Base-by-base conservation (phyloP, 2,329 filamentous ascomycete species). In the Cladosporium cucumerinum region DNA sequence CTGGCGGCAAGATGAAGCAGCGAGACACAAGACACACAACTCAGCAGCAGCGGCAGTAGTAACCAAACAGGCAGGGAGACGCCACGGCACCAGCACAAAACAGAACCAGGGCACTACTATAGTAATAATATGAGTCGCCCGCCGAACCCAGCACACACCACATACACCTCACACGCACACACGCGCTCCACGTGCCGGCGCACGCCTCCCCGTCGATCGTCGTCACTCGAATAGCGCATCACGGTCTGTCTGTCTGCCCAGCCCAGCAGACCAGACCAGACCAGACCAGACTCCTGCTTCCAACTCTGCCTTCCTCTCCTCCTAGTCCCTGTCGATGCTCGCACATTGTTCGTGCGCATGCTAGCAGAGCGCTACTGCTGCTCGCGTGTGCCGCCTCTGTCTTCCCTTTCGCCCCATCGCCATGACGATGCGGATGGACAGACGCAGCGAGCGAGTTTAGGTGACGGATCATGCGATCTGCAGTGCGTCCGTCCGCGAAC, bases 381-480 rank as follows among this genome's bases (percentile, higher is more conserved):
- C 25, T 28, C 30, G 46, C 32, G 59, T 43, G 30, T 43, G 30
- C 58, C 48, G 30, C 30, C 2, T 12, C 25, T 48, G 8, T 51
- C 18, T 23, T 36, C n/a, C 48, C 59, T 14, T 61, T 54, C 59
- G 59, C 48, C 59, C 59, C 54, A 61, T 54, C 59, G 59, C 59
- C 59, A 61, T 61, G 48, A 61, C 59, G 59, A 61, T 54, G n/a
- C n/a, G 51, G n/a, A 36, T 7, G 32, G 55, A 36, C 21, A n/a
- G 21, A 36, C 30, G 28, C 48, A 25, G 10, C 23, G 21, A 51
- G 48, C 48, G 16, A 51, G 8, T 46, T 46, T n/a, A 46, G 39
- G 48, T 51, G 48, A 51, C 16, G 48, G 48, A 25, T 16, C 26
- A n/a, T 52, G 49, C 34, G 57, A 61, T 61, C 58, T 61, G 30